Evolutionary conservation across 305 asterid genomes (phyloP).

Genomic region (Withania somnifera): DNA sequence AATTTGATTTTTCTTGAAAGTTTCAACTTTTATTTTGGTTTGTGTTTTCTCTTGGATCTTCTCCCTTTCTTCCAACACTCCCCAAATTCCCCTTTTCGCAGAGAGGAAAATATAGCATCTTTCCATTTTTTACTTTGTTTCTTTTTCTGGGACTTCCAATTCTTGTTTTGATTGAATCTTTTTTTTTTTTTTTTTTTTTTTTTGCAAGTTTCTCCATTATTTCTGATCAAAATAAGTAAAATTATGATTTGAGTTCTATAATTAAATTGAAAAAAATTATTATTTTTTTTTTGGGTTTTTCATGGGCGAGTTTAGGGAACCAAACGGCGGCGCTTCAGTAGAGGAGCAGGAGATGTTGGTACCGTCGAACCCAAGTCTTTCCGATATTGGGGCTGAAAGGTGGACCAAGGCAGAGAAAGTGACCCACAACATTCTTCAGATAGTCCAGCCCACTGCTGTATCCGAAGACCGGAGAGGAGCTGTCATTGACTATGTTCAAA

Average conservation of each 20-base stretch:
- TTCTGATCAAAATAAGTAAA: not conserved
- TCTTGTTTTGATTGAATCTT: not conserved
- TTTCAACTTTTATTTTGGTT: not conserved
- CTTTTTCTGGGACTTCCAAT: not conserved
- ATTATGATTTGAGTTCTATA: not conserved
- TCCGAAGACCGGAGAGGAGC: slow-evolving; percentile 53
- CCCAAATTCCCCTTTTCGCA: not conserved
- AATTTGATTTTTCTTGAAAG: not conserved
- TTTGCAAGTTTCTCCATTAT: not conserved
- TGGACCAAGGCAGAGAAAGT: slow-evolving; percentile 58
- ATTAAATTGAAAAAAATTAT: not conserved
- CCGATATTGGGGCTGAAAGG: slow-evolving; percentile 26
- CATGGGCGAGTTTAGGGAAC: slow-evolving; percentile 21
- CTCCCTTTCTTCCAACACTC: not conserved
- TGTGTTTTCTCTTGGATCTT: not conserved
- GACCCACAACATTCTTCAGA: slow-evolving; percentile 30
- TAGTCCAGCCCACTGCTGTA: slow-evolving; percentile 53
- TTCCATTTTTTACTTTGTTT: not conserved
- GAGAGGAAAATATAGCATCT: not conserved
- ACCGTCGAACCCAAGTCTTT: slow-evolving; percentile 15
- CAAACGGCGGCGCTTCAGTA: slow-evolving; percentile 4
- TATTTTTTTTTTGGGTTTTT: not conserved
- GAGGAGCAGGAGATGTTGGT: not conserved
- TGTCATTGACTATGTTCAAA: slow-evolving; percentile 58
- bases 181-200: too few species aligned